phyloP scores from a whole-genome alignment of 176 grass and related monocot genomes.

The Oryza coarctata region DNA sequence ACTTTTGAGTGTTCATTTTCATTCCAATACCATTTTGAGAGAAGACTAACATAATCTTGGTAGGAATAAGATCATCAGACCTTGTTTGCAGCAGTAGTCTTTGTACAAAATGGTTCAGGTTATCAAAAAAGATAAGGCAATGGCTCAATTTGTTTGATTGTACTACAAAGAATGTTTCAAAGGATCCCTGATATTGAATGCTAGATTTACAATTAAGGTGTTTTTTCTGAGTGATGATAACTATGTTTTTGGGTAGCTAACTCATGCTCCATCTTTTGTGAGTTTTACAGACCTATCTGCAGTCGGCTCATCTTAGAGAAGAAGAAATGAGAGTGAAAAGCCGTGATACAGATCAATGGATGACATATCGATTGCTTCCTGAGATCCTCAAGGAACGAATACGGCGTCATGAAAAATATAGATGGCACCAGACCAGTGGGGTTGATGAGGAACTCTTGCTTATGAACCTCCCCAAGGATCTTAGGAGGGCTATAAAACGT shows the following conservation, averaged over 20 bases:
- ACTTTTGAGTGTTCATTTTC: not conserved
- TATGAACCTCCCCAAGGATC: constrained; percentile 83
- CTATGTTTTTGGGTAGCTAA: constrained; percentile 1
- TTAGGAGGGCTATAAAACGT: constrained; percentile 79
- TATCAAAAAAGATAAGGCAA: not conserved
- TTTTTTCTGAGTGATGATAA: not conserved
- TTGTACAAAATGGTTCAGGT: not conserved
- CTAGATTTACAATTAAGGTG: not conserved
- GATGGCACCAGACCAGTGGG: constrained; percentile 89
- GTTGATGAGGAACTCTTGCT: constrained; percentile 83
- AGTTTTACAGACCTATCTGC: constrained; percentile 66
- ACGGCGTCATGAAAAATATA: constrained; percentile 81
- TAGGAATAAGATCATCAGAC: not conserved
- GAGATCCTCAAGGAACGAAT: constrained; percentile 82
- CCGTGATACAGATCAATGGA: constrained; percentile 81
- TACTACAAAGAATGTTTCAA: constrained; percentile 10
- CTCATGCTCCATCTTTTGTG: not conserved
- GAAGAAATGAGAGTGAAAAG: constrained; percentile 93
- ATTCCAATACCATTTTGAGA: not conserved
- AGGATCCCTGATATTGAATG: not conserved
- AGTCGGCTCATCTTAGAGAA: constrained; percentile 62
- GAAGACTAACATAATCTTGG: not conserved
- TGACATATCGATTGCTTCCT: constrained; percentile 79
- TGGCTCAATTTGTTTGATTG: not conserved
- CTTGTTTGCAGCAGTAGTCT: not conserved